Conservation (phyloP, 73 alveolate genomes). For the Tetrahymena elliotti region DNA sequence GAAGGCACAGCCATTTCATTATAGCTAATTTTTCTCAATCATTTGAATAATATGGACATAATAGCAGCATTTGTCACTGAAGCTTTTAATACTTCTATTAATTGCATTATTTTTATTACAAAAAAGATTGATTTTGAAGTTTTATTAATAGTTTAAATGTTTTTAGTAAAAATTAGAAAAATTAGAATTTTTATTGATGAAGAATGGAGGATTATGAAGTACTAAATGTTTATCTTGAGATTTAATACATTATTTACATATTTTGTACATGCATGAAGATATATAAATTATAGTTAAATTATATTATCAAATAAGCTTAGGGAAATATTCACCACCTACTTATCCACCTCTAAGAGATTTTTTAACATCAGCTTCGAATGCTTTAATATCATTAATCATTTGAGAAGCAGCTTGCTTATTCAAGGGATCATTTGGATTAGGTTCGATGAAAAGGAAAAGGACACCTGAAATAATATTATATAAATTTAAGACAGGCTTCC, state of each 20-base stretch:
- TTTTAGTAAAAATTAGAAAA: too few species aligned
- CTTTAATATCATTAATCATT: constrained; percentile 9
- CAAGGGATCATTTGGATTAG: constrained; percentile 93
- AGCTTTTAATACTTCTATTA: too few species aligned
- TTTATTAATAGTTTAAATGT: too few species aligned
- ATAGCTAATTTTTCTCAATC: too few species aligned
- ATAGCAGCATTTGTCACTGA: too few species aligned
- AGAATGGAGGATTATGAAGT: not conserved
- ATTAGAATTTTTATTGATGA: too few species aligned
- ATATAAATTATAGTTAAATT: not conserved
- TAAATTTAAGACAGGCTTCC: constrained; percentile 90
- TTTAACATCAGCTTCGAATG: constrained; percentile 17
- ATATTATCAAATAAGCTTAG: not conserved
- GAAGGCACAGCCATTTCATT: too few species aligned
- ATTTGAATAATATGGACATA: too few species aligned
- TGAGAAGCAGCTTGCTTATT: constrained; percentile 83
- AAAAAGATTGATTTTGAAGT: too few species aligned
- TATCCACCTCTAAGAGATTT: constrained; percentile 34
- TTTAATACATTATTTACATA: not conserved
- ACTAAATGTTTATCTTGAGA: not conserved
- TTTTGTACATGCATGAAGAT: not conserved
- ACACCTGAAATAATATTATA: constrained; percentile 75
- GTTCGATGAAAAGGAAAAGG: constrained; percentile 75
- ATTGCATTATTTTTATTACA: too few species aligned
- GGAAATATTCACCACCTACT: not conserved